Conservation (phyloP, 148 eudicot genomes). For the Spergularia bocconei region DNA sequence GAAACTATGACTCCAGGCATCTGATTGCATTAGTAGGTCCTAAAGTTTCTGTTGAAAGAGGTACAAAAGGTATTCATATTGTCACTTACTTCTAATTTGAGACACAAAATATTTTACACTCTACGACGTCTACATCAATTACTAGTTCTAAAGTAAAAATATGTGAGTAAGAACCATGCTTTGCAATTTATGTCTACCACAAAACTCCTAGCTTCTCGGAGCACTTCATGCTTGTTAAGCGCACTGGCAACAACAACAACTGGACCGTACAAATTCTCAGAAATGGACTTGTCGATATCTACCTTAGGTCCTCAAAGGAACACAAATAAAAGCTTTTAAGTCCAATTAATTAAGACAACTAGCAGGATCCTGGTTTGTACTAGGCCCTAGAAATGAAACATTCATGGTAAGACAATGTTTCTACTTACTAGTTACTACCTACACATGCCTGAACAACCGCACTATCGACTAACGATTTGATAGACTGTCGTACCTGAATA, state of each 20-base stretch:
- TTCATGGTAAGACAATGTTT: not conserved
- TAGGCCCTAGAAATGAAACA: conserved; percentile 8
- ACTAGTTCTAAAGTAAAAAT: not conserved
- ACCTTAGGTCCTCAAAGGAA: not conserved
- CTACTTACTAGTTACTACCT: not conserved
- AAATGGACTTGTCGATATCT: not conserved
- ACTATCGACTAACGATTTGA: conserved; percentile 13
- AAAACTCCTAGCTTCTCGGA: not conserved
- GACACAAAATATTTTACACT: not conserved
- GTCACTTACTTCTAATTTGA: not conserved
- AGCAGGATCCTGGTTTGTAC: conserved; percentile 6
- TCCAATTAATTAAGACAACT: not conserved
- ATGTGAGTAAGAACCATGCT: not conserved
- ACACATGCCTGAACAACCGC: conserved; percentile 5
- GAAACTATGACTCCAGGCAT: not conserved
- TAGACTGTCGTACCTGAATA: conserved; percentile 60
- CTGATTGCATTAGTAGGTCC: not conserved
- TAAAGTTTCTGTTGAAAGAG: not conserved
- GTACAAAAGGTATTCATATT: not conserved
- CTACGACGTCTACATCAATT: not conserved
- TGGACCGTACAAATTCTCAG: not conserved
- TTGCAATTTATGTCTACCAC: not conserved
- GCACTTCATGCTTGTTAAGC: not conserved
- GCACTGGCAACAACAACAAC: not conserved
- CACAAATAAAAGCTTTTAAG: not conserved